These are phyloP conservation scores for Russula sp. DNA, from an alignment of 768 basidiomycete genomes.

Conservation along the genomic window DNA sequence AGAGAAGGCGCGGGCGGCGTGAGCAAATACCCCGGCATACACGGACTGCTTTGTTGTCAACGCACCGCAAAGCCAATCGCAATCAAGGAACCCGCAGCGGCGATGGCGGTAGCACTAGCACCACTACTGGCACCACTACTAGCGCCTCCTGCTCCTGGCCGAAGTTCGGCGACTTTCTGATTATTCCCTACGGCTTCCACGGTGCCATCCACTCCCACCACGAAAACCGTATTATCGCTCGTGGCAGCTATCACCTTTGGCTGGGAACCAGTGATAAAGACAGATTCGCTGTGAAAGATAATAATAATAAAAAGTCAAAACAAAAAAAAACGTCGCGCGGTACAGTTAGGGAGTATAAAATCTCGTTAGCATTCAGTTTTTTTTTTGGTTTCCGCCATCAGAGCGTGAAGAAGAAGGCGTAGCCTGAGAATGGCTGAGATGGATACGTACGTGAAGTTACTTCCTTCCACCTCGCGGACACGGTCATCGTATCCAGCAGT, in stretches of 20 bases:
- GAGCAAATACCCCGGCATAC: slow-evolving; percentile 18
- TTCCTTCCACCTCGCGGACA: slow-evolving; percentile 60
- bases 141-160: slow-evolving; percentile 36
- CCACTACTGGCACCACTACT: slow-evolving; percentile 24
- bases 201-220: slow-evolving; percentile 49
- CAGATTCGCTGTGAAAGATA: slow-evolving; percentile 47
- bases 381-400: slow-evolving; percentile 13
- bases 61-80: slow-evolving; percentile 76
- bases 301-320: too few species aligned
- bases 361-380: slow-evolving; percentile 9
- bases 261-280: slow-evolving; percentile 54
- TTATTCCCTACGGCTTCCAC: slow-evolving; percentile 69
- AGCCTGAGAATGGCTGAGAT: too few species aligned
- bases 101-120: slow-evolving; percentile 56
- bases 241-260: slow-evolving; percentile 63
- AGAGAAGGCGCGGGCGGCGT: not conserved
- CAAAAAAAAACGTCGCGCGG: too few species aligned
- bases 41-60: slow-evolving; percentile 23
- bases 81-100: slow-evolving; percentile 49
- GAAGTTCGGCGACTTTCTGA: slow-evolving; percentile 60
- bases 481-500: slow-evolving; percentile 81
- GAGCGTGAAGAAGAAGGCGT: not conserved
- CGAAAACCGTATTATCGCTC: slow-evolving; percentile 61
- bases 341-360: not conserved
- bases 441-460: slow-evolving; percentile 50